Conservation (phyloP, 805 yeast species). For the Ogataea pilisensis region DNA sequence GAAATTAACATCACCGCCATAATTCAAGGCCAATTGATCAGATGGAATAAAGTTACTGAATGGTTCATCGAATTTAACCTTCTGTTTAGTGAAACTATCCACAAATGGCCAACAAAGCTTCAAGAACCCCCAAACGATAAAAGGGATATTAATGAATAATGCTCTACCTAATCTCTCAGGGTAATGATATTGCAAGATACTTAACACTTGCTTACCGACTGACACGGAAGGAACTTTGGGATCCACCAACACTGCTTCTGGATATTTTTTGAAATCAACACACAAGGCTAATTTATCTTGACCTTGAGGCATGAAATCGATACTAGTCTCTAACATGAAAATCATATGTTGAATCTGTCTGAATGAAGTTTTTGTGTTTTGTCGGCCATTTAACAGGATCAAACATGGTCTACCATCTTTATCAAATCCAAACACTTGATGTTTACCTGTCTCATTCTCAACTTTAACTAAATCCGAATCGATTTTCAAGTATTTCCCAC, state of each 20-base stretch:
- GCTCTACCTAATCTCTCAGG: slow-evolving; percentile 96
- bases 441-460: slow-evolving; percentile 92
- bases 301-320: slow-evolving; percentile 92
- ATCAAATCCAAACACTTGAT: slow-evolving; percentile 85
- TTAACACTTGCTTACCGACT: slow-evolving; percentile 84
- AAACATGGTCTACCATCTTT: slow-evolving; percentile 89
- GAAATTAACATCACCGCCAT: slow-evolving; percentile 84
- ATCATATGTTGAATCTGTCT: slow-evolving; percentile 93
- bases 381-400: slow-evolving; percentile 89
- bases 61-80: slow-evolving; percentile 88
- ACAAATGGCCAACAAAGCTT: slow-evolving; percentile 94
- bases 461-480: slow-evolving; percentile 48
- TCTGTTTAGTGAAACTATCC: slow-evolving; percentile 92
- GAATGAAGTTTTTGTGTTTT: slow-evolving; percentile 87
- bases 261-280: slow-evolving; percentile 87
- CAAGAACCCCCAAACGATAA: slow-evolving; percentile 88
- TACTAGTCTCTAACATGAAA: slow-evolving; percentile 86
- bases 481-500: slow-evolving; percentile 41
- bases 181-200: slow-evolving; percentile 91
- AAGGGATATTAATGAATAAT: slow-evolving; percentile 87
- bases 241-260: slow-evolving; percentile 36
- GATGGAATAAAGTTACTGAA: slow-evolving; percentile 76
- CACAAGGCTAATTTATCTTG: slow-evolving; percentile 90
- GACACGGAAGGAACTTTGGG: slow-evolving; percentile 69
- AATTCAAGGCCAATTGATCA: slow-evolving; percentile 73